These are phyloP conservation scores for Crucihimalaya himalaica DNA, from an alignment of 345 rosid genomes.

Conservation along the genomic window DNA sequence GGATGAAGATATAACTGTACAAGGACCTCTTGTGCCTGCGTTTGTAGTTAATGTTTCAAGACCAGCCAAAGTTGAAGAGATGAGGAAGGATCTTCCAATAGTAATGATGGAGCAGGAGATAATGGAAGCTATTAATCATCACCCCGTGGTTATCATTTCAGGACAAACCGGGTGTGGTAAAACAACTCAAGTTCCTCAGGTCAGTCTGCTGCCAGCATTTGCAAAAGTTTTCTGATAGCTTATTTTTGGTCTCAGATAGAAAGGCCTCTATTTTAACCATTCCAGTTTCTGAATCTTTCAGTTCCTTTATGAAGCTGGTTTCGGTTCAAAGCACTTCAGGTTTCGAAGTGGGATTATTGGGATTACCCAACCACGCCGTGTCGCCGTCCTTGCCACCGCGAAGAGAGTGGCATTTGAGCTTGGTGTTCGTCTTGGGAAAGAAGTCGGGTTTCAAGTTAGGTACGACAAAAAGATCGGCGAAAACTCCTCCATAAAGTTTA, in stretches of 20 bases:
- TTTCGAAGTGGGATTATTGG: constrained; percentile 74
- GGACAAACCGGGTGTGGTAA: constrained; percentile 98
- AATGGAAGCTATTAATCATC: constrained; percentile 85
- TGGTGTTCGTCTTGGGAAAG: constrained; percentile 78
- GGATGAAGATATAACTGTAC: constrained; percentile 32
- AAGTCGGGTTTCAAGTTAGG: constrained; percentile 95
- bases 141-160: constrained; percentile 62
- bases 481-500: constrained; percentile 73
- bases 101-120: constrained; percentile 99
- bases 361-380: constrained; percentile 96
- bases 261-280: neutral
- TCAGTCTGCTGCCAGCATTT: constrained; percentile 40
- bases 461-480: constrained; percentile 88
- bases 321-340: constrained; percentile 57
- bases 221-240: neutral
- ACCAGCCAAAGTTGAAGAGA: constrained; percentile 69
- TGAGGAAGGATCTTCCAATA: constrained; percentile 84
- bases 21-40: constrained; percentile 45
- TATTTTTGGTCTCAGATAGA: neutral
- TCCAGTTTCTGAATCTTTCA: constrained; percentile 38
- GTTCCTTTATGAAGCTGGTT: constrained; percentile 97
- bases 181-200: constrained; percentile 98
- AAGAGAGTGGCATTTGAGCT: constrained; percentile 92
- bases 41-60: constrained; percentile 70
- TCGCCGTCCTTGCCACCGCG: constrained; percentile 95